Conservation (phyloP, 305 asterid genomes). For the Nicotiana rustica region DNA sequence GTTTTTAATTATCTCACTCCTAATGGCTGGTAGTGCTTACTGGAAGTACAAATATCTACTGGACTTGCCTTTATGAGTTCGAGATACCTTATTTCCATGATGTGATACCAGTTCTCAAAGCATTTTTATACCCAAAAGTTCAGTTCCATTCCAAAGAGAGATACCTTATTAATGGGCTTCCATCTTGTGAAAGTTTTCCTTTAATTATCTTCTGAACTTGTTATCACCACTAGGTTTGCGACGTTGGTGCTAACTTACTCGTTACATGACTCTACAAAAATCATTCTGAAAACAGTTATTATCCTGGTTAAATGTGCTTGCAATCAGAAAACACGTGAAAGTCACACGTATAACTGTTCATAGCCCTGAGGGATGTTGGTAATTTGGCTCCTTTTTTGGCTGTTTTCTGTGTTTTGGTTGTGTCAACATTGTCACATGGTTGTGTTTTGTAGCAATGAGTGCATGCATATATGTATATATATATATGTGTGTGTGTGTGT, state of each 20-base stretch:
- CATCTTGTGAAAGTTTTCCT: conserved; percentile 16
- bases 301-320: conserved; percentile 10
- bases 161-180: neutral
- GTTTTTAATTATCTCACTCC: conserved; percentile 23
- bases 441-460: neutral
- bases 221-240: neutral
- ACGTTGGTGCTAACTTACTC: neutral
- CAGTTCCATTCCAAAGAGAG: conserved; percentile 26
- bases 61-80: conserved; percentile 14
- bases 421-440: conserved; percentile 8
- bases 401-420: neutral
- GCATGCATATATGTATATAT: no score
- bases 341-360: neutral
- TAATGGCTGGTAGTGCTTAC: neutral
- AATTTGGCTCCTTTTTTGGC: neutral
- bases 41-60: conserved; percentile 10
- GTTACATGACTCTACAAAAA: neutral
- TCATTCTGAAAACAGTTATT: neutral
- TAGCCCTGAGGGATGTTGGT: neutral
- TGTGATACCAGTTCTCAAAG: neutral
- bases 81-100: conserved; percentile 7
- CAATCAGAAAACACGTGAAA: neutral
- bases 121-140: neutral
- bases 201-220: neutral
- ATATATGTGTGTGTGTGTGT: no score